Percentiles rank a stretch among this genome's conserved stretches.
Evolutionary conservation across 139 green algal species (phyloP).

Genomic region (Coelastrella sp.): DNA sequence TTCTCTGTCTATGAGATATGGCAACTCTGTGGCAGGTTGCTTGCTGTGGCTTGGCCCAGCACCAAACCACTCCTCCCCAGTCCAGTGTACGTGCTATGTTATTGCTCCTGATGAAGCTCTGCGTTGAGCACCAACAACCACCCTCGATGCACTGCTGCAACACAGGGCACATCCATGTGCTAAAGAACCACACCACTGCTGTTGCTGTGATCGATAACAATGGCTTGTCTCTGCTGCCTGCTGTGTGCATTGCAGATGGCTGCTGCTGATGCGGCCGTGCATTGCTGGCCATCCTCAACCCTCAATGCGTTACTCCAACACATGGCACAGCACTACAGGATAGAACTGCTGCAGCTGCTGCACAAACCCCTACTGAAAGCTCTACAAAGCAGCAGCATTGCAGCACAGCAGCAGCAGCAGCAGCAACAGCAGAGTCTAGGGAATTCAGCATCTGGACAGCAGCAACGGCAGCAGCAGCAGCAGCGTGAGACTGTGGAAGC

Average conservation of each 20-base stretch:
- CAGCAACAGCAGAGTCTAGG: not conserved
- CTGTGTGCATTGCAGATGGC: conserved; percentile 4
- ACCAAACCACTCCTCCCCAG: no score
- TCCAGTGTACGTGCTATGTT: no score
- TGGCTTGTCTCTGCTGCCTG: not conserved
- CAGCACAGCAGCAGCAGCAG: not conserved
- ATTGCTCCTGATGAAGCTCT: no score
- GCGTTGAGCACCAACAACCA: no score
- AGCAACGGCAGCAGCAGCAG: not conserved
- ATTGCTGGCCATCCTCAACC: not conserved
- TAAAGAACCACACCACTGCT: not conserved
- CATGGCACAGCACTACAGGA: not conserved
- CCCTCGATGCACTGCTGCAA: no score
- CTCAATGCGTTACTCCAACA: conserved; percentile 1
- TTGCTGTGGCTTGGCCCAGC: not conserved
- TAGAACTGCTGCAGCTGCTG: conserved; percentile 30
- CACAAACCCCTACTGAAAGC: conserved; percentile 17
- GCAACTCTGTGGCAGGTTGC: not conserved
- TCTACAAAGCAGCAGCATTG: not conserved
- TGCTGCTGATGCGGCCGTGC: conserved; percentile 2
- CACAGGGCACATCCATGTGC: not conserved
- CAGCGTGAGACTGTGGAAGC: not conserved
- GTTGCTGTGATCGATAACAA: not conserved
- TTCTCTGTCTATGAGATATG: no score
- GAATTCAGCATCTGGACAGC: not conserved